These are phyloP conservation scores for Malassezia equina DNA, from an alignment of 1,284 basidiomycete genomes.

Conservation along the genomic window DNA sequence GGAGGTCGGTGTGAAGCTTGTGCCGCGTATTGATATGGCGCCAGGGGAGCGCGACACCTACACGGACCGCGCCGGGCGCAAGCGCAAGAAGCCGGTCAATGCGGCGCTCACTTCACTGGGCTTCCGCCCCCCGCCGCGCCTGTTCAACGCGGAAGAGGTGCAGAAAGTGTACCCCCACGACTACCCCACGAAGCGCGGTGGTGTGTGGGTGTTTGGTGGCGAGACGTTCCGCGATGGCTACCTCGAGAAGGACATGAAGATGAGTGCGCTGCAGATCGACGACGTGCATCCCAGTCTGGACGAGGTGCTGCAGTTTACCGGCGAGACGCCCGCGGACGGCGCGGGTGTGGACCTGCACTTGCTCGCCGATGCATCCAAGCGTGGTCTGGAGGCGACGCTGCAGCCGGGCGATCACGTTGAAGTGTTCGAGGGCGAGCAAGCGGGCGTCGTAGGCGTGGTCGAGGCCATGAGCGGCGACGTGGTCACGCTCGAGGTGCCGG, in stretches of 20 bases:
- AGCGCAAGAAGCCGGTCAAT: conserved; percentile 45
- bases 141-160: conserved; percentile 91
- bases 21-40: conserved; percentile 91
- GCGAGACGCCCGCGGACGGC: conserved; percentile 45
- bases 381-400: conserved; percentile 75
- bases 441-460: conserved; percentile 81
- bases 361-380: conserved; percentile 76
- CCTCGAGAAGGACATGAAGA: conserved; percentile 88
- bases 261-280: conserved; percentile 68
- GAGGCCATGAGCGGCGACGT: conserved; percentile 79
- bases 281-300: conserved; percentile 90
- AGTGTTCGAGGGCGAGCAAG: conserved; percentile 91
- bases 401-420: conserved; percentile 96
- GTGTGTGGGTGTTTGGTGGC: conserved; percentile 60
- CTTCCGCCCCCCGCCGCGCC: conserved; percentile 75
- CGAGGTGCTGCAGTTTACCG: conserved; percentile 82
- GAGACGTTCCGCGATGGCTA: conserved; percentile 92
- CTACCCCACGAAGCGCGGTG: conserved; percentile 50
- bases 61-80: conserved; percentile 47
- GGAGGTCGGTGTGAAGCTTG: conserved; percentile 81
- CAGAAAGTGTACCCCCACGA: conserved; percentile 71
- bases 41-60: conserved; percentile 45
- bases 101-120: conserved; percentile 38
- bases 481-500: conserved; percentile 64
- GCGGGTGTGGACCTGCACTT: conserved; percentile 62